Evolutionary conservation across 2,329 filamentous ascomycete genomes (phyloP), one percentile per base, ranked within the genome.

Genomic region (Cryphonectria japonica): DNA sequence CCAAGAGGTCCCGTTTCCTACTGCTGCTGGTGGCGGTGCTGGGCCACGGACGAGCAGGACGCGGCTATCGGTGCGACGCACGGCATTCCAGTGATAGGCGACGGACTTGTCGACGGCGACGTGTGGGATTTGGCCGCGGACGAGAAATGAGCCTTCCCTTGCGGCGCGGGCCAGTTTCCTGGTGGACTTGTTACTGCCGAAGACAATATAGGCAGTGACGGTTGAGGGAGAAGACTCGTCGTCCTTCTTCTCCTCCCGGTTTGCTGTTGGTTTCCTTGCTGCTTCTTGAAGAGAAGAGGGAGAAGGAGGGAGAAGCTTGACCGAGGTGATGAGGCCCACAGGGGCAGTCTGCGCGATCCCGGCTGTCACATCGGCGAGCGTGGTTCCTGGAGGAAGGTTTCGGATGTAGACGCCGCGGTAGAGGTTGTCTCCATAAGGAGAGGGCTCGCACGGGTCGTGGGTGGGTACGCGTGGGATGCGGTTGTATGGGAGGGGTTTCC

Each of bases 151-250:
- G 0, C n/a, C 5, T 1, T 62, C 52, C 11, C 54, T 19, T 22
- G 59, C 63, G 54, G 34, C 39, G 6, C 9, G 34, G 32, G 11
- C 39, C n/a, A 69, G 66, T 26, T 37, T 60, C 3, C 43, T 46
- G 8, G 57, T 29, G 26, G 66, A 54, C 29, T 68, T 34, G 7
- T 61, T 32, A 57, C 46, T 52, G 59, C 60, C 59, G 37, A 64
- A 69, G 32, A 69, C 34, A 19, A 59, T 37, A 34, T 69, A 50
- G 2, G 67, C 61, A 19, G 19, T n/a, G 46, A n/a, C 41, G 11
- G 41, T 39, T 1, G n/a, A 5, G 65, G 46, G 11, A 34, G 26
- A 3, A 8, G n/a, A 14, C 41, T 16, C 41, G 13, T 16, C 43
- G 6, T 46, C 6, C 43, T 46, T 22, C 1, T 46, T 16, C 43